phyloP scores from a whole-genome alignment of 2,329 filamentous ascomycete genomes.

The Exophiala calicioides region DNA sequence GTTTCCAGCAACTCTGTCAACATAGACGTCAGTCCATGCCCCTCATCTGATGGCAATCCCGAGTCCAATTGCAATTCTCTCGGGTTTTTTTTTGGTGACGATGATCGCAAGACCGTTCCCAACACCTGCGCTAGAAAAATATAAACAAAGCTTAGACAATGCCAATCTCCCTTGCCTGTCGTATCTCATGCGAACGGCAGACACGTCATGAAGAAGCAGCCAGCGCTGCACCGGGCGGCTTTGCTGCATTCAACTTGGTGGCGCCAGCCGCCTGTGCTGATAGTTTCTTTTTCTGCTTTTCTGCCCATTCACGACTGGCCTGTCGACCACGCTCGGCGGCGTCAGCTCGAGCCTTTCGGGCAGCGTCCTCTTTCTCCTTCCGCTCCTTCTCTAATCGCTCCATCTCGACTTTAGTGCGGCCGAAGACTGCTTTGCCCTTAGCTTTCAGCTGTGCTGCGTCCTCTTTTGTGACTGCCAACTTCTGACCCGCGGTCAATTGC shows the following conservation, averaged over 20 bases:
- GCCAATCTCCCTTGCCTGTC: too few species aligned
- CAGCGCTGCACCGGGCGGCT: not conserved
- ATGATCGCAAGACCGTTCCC: too few species aligned
- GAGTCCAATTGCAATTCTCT: too few species aligned
- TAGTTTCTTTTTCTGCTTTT: slow-evolving; percentile 35
- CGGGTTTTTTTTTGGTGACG: too few species aligned
- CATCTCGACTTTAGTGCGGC: slow-evolving; percentile 30
- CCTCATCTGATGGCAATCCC: too few species aligned
- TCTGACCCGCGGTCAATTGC: slow-evolving; percentile 20
- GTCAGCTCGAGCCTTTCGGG: slow-evolving; percentile 37
- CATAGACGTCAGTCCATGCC: too few species aligned
- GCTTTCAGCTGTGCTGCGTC: slow-evolving; percentile 30
- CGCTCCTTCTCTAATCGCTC: slow-evolving; percentile 33
- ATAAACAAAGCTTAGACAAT: not conserved
- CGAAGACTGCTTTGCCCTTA: slow-evolving; percentile 36
- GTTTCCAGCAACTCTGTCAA: too few species aligned
- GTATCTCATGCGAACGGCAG: too few species aligned
- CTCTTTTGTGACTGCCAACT: slow-evolving; percentile 26
- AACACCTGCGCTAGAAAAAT: slow-evolving; percentile 5
- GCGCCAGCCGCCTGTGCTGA: slow-evolving; percentile 14
- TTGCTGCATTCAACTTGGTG: not conserved
- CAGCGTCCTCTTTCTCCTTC: slow-evolving; percentile 37
- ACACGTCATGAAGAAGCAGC: slow-evolving; percentile 6
- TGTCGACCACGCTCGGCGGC: slow-evolving; percentile 38
- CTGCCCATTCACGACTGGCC: slow-evolving; percentile 40